These are phyloP conservation scores for Scutellaria barbata DNA, from an alignment of 257 asterid species.

Conservation along the genomic window DNA sequence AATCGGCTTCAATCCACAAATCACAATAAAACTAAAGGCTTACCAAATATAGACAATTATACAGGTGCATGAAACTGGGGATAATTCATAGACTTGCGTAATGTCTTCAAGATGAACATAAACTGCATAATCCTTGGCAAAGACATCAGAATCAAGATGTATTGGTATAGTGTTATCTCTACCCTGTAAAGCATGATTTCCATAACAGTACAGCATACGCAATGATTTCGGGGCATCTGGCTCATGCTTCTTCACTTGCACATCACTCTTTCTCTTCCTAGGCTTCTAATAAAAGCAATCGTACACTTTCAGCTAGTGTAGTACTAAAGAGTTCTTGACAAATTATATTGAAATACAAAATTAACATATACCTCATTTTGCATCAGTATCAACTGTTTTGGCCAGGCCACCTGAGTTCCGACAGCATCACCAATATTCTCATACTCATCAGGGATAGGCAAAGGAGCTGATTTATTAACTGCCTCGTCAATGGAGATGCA, in stretches of 20 bases:
- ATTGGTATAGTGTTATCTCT: neutral
- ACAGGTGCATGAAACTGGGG: conserved; percentile 16
- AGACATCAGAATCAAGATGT: conserved; percentile 6
- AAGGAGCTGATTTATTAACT: neutral
- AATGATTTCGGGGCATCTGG: conserved; percentile 15
- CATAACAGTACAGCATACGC: conserved; percentile 15
- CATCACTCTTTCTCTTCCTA: neutral
- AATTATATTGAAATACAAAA: neutral
- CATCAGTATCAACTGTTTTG: conserved; percentile 6
- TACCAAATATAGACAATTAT: conserved; percentile 24
- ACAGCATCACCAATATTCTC: conserved; percentile 24
- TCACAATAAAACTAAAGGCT: neutral
- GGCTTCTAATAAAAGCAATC: conserved; percentile 3
- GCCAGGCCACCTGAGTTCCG: conserved; percentile 28
- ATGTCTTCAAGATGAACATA: conserved; percentile 24
- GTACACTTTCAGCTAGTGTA: neutral
- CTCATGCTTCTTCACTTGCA: neutral
- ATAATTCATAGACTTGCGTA: conserved; percentile 4
- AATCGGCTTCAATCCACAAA: neutral
- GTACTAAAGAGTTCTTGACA: neutral
- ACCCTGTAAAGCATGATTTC: conserved; percentile 12
- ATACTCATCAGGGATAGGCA: conserved; percentile 15
- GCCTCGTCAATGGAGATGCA: conserved; percentile 7
- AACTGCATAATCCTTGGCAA: neutral
- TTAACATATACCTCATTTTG: neutral